Percentiles rank a stretch among this genome's conserved stretches.
Conservation (phyloP, 2,329 filamentous ascomycete genomes). For the Ceratocystis papillata region DNA sequence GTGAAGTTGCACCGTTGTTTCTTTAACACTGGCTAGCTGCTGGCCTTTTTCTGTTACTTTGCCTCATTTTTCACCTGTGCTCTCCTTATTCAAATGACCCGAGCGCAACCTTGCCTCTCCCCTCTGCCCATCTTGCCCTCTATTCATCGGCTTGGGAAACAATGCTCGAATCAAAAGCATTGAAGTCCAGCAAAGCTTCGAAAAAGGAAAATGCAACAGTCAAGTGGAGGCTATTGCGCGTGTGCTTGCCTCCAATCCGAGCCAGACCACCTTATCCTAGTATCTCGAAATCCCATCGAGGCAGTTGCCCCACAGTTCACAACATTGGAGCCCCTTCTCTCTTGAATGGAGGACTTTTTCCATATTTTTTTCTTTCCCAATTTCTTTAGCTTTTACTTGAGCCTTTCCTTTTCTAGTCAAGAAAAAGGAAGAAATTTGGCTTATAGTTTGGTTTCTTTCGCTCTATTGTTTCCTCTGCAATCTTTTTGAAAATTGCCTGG, state of each 20-base stretch:
- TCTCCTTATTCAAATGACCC: too few relatives aligned
- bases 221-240: not conserved
- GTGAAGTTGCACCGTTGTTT: not conserved
- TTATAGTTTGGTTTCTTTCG: not conserved
- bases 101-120: too few relatives aligned
- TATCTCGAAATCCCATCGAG: not conserved
- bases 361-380: not conserved
- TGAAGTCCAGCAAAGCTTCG: not conserved
- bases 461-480: not conserved
- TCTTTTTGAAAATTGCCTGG: not conserved
- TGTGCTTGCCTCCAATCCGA: not conserved
- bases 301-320: constrained; percentile 1
- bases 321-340: constrained; percentile 4
- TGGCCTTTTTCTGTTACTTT: too few relatives aligned
- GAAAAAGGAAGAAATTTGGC: too few relatives aligned
- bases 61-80: too few relatives aligned
- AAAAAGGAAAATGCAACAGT: not conserved
- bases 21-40: not conserved
- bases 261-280: constrained; percentile 5
- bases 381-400: too few relatives aligned
- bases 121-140: too few relatives aligned
- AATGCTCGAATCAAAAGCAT: not conserved
- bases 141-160: not conserved
- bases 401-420: too few relatives aligned
- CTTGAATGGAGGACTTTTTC: constrained; percentile 1